Conservation (phyloP, 1,284 basidiomycete species). For the Ustilago tritici region DNA sequence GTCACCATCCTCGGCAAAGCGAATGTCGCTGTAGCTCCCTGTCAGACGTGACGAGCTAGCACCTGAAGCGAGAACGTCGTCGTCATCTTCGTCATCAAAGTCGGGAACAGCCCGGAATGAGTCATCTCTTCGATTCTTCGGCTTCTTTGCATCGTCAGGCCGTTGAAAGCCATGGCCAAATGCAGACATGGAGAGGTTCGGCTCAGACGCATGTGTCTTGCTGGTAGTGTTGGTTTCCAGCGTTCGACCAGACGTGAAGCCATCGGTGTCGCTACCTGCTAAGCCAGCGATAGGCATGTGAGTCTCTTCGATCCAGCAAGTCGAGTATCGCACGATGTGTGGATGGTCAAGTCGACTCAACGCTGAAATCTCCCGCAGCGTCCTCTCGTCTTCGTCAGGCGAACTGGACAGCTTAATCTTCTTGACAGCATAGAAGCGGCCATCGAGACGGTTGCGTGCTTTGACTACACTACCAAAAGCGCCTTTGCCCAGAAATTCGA, state of each 20-base stretch:
- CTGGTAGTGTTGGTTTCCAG: conserved; percentile 53
- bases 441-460: conserved; percentile 81
- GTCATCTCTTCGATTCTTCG: conserved; percentile 24
- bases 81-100: conserved; percentile 63
- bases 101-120: conserved; percentile 47
- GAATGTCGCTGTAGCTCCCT: conserved; percentile 70
- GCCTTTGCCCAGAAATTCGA: conserved; percentile 77
- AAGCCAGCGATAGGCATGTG: conserved; percentile 43
- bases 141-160: conserved; percentile 3
- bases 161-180: conserved; percentile 45
- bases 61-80: conserved; percentile 60
- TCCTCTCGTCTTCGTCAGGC: conserved; percentile 83
- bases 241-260: conserved; percentile 35
- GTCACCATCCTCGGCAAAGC: conserved; percentile 74
- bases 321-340: conserved; percentile 85
- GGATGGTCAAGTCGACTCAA: conserved; percentile 87
- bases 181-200: conserved; percentile 43
- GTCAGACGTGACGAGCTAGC: conserved; percentile 73
- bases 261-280: conserved; percentile 41
- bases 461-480: conserved; percentile 95
- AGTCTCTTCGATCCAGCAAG: conserved; percentile 67
- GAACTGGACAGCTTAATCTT: conserved; percentile 83
- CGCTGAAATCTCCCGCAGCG: conserved; percentile 90
- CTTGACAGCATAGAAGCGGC: conserved; percentile 77
- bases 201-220: conserved; percentile 48